phyloP scores from a whole-genome alignment of 805 yeast genomes.

The Candida argentea region DNA sequence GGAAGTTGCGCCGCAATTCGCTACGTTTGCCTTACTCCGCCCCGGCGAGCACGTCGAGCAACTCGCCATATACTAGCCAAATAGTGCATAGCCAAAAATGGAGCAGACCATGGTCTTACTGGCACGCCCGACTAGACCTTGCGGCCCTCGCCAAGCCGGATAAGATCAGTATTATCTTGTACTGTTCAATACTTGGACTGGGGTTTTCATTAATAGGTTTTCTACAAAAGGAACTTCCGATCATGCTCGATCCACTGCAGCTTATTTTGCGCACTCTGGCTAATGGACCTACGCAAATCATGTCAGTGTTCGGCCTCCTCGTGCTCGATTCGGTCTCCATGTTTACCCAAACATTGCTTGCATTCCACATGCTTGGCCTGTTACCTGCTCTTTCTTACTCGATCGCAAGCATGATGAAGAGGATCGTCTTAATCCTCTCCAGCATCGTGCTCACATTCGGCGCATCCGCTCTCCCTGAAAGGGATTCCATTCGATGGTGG shows the following conservation, averaged over 20 bases:
- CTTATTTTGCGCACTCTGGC: conserved; percentile 12
- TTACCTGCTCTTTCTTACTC: conserved; percentile 81
- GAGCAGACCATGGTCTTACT: conserved; percentile 3
- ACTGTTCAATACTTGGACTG: conserved; percentile 69
- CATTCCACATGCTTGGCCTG: conserved; percentile 72
- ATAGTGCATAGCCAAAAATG: conserved; percentile 9
- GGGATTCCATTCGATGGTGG: conserved; percentile 13
- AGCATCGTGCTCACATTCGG: conserved; percentile 51
- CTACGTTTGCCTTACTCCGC: conserved; percentile 22
- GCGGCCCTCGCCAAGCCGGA: conserved; percentile 45
- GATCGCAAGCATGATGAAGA: conserved; percentile 78
- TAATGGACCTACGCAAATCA: neutral
- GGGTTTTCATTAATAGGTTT: conserved; percentile 67
- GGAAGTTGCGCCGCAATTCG: conserved; percentile 12
- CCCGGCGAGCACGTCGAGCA: conserved; percentile 15
- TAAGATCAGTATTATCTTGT: conserved; percentile 69
- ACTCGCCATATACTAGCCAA: conserved; percentile 5
- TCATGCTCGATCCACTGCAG: conserved; percentile 5
- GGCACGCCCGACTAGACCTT: conserved; percentile 5
- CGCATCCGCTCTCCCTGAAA: conserved; percentile 7
- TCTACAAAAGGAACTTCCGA: conserved; percentile 41
- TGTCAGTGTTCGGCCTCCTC: conserved; percentile 38
- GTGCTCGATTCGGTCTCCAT: conserved; percentile 65
- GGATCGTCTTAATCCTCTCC: conserved; percentile 73
- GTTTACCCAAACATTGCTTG: conserved; percentile 69